Conservation (phyloP, 73 alveolate species). For the Loxodes magnus region DNA sequence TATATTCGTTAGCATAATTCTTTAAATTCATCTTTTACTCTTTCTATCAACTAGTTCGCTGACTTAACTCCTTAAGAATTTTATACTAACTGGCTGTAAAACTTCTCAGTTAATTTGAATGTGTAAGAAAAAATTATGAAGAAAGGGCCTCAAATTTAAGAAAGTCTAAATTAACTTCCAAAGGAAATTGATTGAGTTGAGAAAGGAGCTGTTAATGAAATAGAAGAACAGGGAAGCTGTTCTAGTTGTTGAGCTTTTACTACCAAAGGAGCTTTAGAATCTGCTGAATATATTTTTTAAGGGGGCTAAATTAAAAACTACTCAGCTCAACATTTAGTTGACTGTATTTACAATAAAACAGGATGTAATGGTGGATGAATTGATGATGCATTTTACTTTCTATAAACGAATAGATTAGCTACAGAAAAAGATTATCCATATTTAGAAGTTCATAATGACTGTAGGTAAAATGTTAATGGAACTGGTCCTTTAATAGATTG, state of each 20-base stretch:
- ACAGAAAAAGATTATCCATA: slow-evolving; percentile 71
- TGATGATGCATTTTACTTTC: slow-evolving; percentile 11
- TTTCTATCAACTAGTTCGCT: slow-evolving; percentile 20
- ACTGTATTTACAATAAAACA: slow-evolving; percentile 30
- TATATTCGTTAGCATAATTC: not conserved
- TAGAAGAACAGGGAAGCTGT: slow-evolving; percentile 67
- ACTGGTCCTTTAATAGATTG: too few relatives aligned
- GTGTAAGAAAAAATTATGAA: too few relatives aligned
- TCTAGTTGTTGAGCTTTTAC: slow-evolving; percentile 87
- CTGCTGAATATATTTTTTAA: not conserved
- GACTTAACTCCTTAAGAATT: slow-evolving; percentile 33
- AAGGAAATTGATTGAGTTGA: slow-evolving; percentile 53
- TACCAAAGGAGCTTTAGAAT: slow-evolving; percentile 42
- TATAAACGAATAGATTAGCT: slow-evolving; percentile 14
- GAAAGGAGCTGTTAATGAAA: slow-evolving; percentile 42
- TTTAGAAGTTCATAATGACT: slow-evolving; percentile 25
- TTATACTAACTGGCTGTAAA: too few relatives aligned
- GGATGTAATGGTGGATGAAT: slow-evolving; percentile 55
- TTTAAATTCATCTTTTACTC: slow-evolving; percentile 3
- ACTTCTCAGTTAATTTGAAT: too few relatives aligned
- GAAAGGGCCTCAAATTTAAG: too few relatives aligned
- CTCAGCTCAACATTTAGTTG: slow-evolving; percentile 49
- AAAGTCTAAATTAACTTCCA: too few relatives aligned
- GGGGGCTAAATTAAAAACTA: slow-evolving; percentile 8
- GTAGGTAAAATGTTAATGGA: slow-evolving; percentile 27